Conservation (phyloP, 2,329 filamentous ascomycete genomes). For the Clathrospora elynae region DNA sequence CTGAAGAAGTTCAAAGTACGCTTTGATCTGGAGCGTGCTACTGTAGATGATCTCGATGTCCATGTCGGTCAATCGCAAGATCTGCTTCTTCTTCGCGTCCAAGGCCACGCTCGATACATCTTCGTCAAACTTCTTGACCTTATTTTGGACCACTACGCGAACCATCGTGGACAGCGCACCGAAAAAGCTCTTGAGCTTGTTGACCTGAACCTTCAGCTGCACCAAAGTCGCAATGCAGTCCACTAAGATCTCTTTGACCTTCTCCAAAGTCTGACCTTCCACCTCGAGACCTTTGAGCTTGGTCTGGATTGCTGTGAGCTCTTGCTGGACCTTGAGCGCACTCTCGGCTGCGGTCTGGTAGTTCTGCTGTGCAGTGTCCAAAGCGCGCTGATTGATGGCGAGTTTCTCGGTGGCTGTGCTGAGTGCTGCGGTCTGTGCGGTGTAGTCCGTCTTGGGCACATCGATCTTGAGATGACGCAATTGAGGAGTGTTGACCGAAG, state of each 20-base stretch:
- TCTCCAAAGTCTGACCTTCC: neutral
- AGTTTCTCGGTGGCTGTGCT: no score
- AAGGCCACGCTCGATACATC: neutral
- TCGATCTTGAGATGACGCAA: constrained; percentile 2
- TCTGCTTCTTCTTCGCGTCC: neutral
- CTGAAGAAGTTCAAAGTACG: neutral
- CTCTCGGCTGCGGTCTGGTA: no score
- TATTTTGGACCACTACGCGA: neutral
- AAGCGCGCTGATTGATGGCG: no score
- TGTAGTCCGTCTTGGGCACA: neutral
- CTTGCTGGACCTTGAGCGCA: no score
- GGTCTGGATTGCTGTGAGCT: neutral
- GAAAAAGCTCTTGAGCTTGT: neutral
- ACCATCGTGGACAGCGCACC: neutral
- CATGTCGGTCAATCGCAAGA: neutral
- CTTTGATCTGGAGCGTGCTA: neutral
- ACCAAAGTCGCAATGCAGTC: neutral
- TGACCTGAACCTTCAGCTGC: neutral
- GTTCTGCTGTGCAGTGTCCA: no score
- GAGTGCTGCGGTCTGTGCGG: no score
- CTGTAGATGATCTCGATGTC: constrained; percentile 1
- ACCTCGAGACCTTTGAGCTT: neutral
- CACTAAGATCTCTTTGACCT: neutral
- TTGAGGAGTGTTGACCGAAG: no score
- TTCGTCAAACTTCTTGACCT: neutral